Evolutionary conservation across 1,284 basidiomycete species (phyloP).

Genomic region (Trichosporon sp.): DNA sequence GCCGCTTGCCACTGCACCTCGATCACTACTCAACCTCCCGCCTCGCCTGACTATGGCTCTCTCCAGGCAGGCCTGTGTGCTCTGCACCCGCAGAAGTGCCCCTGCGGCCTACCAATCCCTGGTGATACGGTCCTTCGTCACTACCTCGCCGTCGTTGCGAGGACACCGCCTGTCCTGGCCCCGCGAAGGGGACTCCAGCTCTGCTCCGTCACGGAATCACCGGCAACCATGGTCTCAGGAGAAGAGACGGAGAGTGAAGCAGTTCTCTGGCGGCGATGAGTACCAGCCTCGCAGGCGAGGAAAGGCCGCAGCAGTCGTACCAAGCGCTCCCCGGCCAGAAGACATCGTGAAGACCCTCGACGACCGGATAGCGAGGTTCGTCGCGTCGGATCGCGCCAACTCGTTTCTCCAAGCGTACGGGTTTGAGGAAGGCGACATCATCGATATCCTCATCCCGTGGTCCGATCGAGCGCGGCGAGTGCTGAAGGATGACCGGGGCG

Average conservation of each 20-base stretch:
- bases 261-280: neutral
- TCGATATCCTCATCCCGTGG: constrained; percentile 8
- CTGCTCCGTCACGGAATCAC: neutral
- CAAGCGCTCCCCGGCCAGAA: neutral
- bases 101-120: neutral
- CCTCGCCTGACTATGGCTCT: neutral
- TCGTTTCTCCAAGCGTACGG: neutral
- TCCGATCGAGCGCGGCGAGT: neutral
- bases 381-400: neutral
- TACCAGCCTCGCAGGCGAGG: neutral
- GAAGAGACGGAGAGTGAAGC: neutral
- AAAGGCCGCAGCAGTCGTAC: neutral
- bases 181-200: neutral
- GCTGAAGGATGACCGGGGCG: constrained; percentile 6
- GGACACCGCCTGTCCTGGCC: neutral
- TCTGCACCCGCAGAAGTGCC: neutral
- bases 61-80: neutral
- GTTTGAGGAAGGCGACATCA: neutral
- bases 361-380: neutral
- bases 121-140: neutral
- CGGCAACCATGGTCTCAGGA: neutral
- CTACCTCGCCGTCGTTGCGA: neutral
- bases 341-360: neutral
- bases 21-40: too few relatives aligned
- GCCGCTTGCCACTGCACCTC: too few relatives aligned